phyloP scores from a whole-genome alignment of 179 eudicot species.

The Silene coronaria region DNA sequence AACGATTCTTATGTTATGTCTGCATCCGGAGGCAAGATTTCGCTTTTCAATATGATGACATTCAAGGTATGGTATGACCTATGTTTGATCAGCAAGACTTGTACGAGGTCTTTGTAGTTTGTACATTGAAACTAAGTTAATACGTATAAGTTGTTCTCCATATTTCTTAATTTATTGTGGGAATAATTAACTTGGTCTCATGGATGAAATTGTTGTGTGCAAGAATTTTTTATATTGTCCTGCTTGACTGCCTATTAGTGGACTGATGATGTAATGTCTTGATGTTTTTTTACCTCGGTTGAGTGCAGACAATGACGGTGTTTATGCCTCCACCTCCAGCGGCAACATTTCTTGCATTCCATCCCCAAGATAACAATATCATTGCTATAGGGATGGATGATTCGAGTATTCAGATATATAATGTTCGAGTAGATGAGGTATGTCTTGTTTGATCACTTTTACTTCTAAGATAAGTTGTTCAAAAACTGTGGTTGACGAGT shows the following conservation, averaged over 20 bases:
- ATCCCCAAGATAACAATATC: constrained; percentile 93
- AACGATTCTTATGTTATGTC: constrained; percentile 99
- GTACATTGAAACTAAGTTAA: no score
- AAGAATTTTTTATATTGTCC: not conserved
- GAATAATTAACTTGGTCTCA: no score
- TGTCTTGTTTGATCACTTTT: not conserved
- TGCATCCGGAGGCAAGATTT: constrained; percentile 92
- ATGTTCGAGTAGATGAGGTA: constrained; percentile 96
- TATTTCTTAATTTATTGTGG: no score
- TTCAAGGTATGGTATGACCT: constrained; percentile 45
- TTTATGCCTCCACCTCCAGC: constrained; percentile 99
- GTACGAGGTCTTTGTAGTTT: no score
- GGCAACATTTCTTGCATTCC: constrained; percentile 89
- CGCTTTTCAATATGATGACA: constrained; percentile 93
- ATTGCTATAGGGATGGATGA: constrained; percentile 98
- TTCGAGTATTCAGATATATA: constrained; percentile 86
- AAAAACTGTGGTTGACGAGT: not conserved
- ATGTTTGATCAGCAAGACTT: no score
- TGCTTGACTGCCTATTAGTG: not conserved
- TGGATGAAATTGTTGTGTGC: no score
- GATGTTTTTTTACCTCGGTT: not conserved
- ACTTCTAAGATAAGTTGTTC: constrained; percentile 3
- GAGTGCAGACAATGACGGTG: constrained; percentile 88
- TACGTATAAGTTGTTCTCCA: no score
- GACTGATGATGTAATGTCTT: not conserved